Conservation (phyloP, 1,284 basidiomycete species). For the Pyrrhoderma lamaoense region DNA sequence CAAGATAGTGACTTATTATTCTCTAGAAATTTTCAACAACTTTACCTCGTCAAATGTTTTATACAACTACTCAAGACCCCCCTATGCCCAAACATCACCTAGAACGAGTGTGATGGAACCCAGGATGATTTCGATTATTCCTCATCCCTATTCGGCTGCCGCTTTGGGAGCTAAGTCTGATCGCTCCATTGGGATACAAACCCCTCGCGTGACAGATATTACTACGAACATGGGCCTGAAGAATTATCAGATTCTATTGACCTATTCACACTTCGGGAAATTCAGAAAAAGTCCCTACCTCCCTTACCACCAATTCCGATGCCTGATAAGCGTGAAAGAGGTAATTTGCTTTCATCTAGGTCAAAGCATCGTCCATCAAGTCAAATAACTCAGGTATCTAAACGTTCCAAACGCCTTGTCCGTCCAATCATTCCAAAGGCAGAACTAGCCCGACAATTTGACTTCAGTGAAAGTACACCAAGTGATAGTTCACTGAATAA, state of each 20-base stretch:
- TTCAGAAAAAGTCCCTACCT: neutral
- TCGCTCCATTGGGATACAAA: neutral
- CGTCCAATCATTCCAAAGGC: slow-evolving; percentile 13
- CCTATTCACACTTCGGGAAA: too few relatives aligned
- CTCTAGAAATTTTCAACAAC: slow-evolving; percentile 19
- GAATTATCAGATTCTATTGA: neutral
- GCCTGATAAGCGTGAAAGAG: neutral
- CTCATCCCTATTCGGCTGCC: slow-evolving; percentile 10
- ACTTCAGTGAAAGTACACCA: slow-evolving; percentile 5
- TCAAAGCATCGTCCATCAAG: slow-evolving; percentile 4
- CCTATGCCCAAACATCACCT: neutral
- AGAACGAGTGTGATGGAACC: neutral
- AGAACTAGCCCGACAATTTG: slow-evolving; percentile 13
- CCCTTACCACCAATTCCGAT: neutral
- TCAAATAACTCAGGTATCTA: neutral
- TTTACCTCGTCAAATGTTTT: neutral
- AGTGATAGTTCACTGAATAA: neutral
- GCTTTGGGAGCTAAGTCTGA: neutral
- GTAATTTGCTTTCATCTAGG: neutral
- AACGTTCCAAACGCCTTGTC: neutral
- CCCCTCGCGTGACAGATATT: neutral
- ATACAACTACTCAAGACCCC: neutral
- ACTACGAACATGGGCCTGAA: slow-evolving; percentile 1
- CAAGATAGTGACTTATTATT: neutral
- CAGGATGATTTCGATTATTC: neutral